Conservation (phyloP, 768 basidiomycete species). For the Lanmaoa rubissima region DNA sequence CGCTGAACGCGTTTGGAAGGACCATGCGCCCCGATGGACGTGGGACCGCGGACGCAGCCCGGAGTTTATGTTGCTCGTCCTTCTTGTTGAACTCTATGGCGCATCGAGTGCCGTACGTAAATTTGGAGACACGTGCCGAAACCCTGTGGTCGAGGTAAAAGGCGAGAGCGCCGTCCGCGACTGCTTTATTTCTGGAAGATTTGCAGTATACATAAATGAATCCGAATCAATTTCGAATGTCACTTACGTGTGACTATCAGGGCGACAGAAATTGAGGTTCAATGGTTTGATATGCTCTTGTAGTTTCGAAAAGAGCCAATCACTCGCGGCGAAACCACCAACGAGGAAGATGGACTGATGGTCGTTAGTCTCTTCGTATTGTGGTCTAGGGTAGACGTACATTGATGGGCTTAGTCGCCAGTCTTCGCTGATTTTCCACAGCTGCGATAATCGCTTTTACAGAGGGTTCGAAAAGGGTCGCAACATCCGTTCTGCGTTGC, state of each 20-base stretch:
- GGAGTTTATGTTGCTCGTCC: slow-evolving; percentile 30
- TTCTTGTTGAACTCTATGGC: slow-evolving; percentile 29
- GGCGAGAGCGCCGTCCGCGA: slow-evolving; percentile 44
- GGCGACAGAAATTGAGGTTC: slow-evolving; percentile 44
- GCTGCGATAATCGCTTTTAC: slow-evolving; percentile 20
- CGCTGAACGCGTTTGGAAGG: slow-evolving; percentile 33
- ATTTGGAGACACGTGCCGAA: slow-evolving; percentile 37
- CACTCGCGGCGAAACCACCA: slow-evolving; percentile 45
- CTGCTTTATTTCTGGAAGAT: slow-evolving; percentile 43
- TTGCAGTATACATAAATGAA: neutral
- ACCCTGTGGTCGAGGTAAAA: slow-evolving; percentile 46
- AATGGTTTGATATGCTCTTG: slow-evolving; percentile 32
- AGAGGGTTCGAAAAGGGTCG: slow-evolving; percentile 31
- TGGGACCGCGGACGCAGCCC: slow-evolving; percentile 27
- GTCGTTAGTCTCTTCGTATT: slow-evolving; percentile 1
- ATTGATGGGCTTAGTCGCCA: slow-evolving; percentile 21
- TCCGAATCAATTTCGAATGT: slow-evolving; percentile 1
- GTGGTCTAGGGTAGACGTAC: slow-evolving; percentile 14
- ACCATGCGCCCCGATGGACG: slow-evolving; percentile 33
- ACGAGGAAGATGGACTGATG: slow-evolving; percentile 38
- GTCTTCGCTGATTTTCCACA: slow-evolving; percentile 22
- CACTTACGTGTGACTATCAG: slow-evolving; percentile 49
- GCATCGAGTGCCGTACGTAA: slow-evolving; percentile 38
- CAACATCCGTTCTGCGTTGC: slow-evolving; percentile 27
- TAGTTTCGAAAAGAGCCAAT: slow-evolving; percentile 40